Evolutionary conservation across 148 eudicot species (phyloP).

Genomic region (Cornus controversa): DNA sequence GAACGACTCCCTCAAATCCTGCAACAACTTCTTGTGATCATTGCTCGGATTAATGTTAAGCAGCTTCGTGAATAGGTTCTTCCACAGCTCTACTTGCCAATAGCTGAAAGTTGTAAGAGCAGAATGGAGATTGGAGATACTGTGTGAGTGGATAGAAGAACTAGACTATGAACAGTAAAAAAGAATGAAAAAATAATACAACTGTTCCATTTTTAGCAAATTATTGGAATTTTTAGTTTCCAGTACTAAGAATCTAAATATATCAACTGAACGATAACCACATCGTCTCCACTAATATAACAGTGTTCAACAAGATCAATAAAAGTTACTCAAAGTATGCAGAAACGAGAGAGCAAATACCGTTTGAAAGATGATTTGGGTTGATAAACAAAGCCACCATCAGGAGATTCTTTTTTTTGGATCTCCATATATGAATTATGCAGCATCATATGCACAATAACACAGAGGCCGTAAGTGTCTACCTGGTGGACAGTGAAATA

Average conservation of each 20-base stretch:
- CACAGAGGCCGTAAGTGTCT: slow-evolving; percentile 89
- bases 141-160: neutral
- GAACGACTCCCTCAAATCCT: slow-evolving; percentile 60
- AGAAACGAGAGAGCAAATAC: slow-evolving; percentile 29
- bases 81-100: slow-evolving; percentile 75
- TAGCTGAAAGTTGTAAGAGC: slow-evolving; percentile 45
- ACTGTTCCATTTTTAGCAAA: neutral
- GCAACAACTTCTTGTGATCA: slow-evolving; percentile 48
- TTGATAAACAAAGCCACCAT: slow-evolving; percentile 46
- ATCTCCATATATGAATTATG: slow-evolving; percentile 80
- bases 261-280: neutral
- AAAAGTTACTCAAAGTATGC: neutral
- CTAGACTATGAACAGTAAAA: neutral
- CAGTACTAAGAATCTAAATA: neutral
- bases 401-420: slow-evolving; percentile 53
- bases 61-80: slow-evolving; percentile 60
- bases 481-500: slow-evolving; percentile 42
- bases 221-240: neutral
- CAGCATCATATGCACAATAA: slow-evolving; percentile 88
- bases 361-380: slow-evolving; percentile 73
- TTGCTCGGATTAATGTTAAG: slow-evolving; percentile 58
- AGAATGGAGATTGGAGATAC: neutral
- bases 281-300: neutral
- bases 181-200: neutral
- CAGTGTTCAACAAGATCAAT: neutral